Conservation (phyloP, 805 yeast species). For the Saturnispora silvae region DNA sequence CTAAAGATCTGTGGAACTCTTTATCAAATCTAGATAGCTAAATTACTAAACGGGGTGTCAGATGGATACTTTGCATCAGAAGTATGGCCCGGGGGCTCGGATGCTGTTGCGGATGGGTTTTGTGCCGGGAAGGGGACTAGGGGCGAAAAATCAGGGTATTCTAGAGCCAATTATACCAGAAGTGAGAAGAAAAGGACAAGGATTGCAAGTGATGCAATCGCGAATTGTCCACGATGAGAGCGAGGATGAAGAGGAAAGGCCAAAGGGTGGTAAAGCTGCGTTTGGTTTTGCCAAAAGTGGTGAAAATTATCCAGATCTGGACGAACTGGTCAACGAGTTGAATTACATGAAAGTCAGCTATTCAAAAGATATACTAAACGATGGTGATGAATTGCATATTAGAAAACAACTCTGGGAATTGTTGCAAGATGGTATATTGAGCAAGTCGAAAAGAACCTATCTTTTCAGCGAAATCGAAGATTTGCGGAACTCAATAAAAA, state of each 20-base stretch:
- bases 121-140: conserved; percentile 76
- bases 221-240: conserved; percentile 10
- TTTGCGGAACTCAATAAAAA: conserved; percentile 2
- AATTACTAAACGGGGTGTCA: no score
- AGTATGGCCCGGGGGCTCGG: conserved; percentile 79
- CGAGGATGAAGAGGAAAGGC: conserved; percentile 21
- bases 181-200: conserved; percentile 55
- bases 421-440: not conserved
- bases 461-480: conserved; percentile 13
- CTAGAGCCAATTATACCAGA: conserved; percentile 68
- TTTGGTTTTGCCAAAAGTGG: conserved; percentile 11
- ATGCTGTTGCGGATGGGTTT: conserved; percentile 82
- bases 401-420: not conserved
- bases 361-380: conserved; percentile 26
- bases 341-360: conserved; percentile 27
- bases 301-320: conserved; percentile 24
- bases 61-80: conserved; percentile 3
- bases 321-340: conserved; percentile 28
- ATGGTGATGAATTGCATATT: not conserved
- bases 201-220: conserved; percentile 49
- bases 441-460: conserved; percentile 11
- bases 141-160: conserved; percentile 62
- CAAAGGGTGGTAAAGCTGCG: conserved; percentile 1
- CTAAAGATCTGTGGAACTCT: no score
- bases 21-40: no score